Base-by-base conservation (phyloP, 2,329 filamentous ascomycete species). In the Aspergillus intermedius region DNA sequence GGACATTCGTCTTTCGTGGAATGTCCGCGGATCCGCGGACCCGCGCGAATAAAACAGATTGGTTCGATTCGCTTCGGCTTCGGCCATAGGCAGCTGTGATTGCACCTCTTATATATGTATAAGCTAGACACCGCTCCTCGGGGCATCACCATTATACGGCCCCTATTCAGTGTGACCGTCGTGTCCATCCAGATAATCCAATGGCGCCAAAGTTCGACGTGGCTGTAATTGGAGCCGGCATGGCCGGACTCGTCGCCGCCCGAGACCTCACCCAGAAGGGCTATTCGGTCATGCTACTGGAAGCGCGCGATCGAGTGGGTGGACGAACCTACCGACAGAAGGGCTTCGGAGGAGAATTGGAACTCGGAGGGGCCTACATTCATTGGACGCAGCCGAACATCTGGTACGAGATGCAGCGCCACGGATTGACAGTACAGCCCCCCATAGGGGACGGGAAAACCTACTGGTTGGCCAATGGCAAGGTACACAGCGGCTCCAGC, bases 311-410 rank as follows among this genome's bases (percentile, higher is more conserved):
- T 15, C 48, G 48, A 5, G 30, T 49, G 9, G 48, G 48, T 12
- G 48, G 48, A 28, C 48, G 48, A 5, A 49, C 48, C n/a, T 49
- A 46, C 28, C 28, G 19, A 10, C 8, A 28, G 23, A 8, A 40
- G 30, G 48, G 44, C 21, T 49, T 46, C 37, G 44, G 44, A 12
- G 22, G 22, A 4, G 37, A 49, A 17, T 37, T 49, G 25, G 48
- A 49, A 15, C 30, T 49, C 9, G 48, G 48, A 12, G 48, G 48
- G n/a, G 44, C 37, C 19, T 49, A 49, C 32, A 40, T 46, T n/a
- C 48, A 49, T 25, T 49, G 48, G 48, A 49, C 48, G 5, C 48
- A 49, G 15, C 48, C 44, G 3, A 25, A 42, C 13, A 39, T 45
- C 42, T 48, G 46, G 46, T 35, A 17, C 34, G 46, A 48, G 43